Conservation (phyloP, 2,329 filamentous ascomycete genomes). For the Microdochium trichocladiopsis region DNA sequence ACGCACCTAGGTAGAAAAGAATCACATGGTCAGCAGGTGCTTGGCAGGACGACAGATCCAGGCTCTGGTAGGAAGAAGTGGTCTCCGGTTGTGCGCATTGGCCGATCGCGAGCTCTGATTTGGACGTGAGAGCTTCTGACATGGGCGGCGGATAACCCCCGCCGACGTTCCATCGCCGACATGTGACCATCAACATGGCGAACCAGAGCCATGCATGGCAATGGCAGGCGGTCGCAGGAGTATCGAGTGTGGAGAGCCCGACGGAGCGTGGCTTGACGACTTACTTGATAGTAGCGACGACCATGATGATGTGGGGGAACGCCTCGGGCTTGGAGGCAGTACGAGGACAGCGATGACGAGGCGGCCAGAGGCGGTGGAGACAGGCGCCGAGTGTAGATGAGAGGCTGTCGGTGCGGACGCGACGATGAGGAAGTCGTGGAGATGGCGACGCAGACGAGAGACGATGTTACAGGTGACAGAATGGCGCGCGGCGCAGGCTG, state of each 20-base stretch:
- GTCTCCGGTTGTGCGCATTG: slow-evolving; percentile 6
- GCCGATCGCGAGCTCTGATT: too few species aligned
- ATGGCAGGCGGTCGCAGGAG: neutral
- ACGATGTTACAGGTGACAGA: neutral
- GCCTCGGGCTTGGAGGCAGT: neutral
- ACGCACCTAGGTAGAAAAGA: slow-evolving; percentile 63
- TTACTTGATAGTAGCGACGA: slow-evolving; percentile 60
- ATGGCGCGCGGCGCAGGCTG: neutral
- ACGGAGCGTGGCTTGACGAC: slow-evolving; percentile 25
- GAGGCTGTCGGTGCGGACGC: neutral
- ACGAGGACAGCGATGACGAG: neutral
- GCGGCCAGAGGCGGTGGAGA: slow-evolving; percentile 2
- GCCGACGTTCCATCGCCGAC: neutral
- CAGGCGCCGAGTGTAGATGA: neutral
- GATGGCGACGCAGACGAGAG: neutral
- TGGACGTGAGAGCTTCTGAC: too few species aligned
- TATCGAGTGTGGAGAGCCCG: slow-evolving; percentile 1
- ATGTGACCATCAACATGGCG: neutral
- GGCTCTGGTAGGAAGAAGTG: neutral
- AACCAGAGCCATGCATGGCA: neutral
- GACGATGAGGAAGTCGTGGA: neutral
- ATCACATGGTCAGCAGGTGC: neutral
- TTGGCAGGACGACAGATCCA: neutral
- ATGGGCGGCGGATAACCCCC: too few species aligned
- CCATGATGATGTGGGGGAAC: slow-evolving; percentile 34